Base-by-base conservation (phyloP, 768 basidiomycete species). In the Agrocybe pediades region DNA sequence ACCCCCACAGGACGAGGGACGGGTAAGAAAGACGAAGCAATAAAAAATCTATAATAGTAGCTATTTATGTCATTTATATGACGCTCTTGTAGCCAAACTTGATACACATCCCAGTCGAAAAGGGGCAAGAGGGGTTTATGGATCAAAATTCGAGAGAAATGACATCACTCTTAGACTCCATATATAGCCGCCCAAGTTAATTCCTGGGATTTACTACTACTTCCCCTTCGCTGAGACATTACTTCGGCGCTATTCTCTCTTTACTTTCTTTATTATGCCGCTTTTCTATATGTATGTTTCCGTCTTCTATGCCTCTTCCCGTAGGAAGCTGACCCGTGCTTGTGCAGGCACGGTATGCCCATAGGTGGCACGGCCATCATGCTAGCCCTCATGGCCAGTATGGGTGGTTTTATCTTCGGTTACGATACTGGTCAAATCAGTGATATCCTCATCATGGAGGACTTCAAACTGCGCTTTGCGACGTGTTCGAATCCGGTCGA, bases 401-500 rank as follows among this genome's bases (percentile, higher is more conserved):
- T 88, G 78, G 88, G 87, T 52, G 87, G 88, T 43, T 83, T 83
- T 68, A 83, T 84, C 55, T 84, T 83, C 51, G 82, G 81, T 49
- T 87, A 87, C 58, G 86, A 88, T 66, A 89, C 86, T 11, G 88
- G 88, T 21, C 88, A 90, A 66, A 90, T 92, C 57, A 84, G 84
- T 47, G 86, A 87, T 64, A 87, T 92, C 59, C 71, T 88, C 23
- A 71, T 88, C 67, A 88, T 90, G 86, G 65, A 77, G 9, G 84
- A 88, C 68, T 89, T 89, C 66, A 70, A 78, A 29, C 69, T 74
- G 9, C 83, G 88, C 13, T 90, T 92, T 62, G 86, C 77, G 1
- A 68, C 70, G 15, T 85, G 85, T 62, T 51, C 65, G 0, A 72
- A 68, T 19, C 73, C 71, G 2, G 65, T 71, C 9, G 74, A 71